Conservation (phyloP, 1,139 yeast species). For the Ogataea hybrid region DNA sequence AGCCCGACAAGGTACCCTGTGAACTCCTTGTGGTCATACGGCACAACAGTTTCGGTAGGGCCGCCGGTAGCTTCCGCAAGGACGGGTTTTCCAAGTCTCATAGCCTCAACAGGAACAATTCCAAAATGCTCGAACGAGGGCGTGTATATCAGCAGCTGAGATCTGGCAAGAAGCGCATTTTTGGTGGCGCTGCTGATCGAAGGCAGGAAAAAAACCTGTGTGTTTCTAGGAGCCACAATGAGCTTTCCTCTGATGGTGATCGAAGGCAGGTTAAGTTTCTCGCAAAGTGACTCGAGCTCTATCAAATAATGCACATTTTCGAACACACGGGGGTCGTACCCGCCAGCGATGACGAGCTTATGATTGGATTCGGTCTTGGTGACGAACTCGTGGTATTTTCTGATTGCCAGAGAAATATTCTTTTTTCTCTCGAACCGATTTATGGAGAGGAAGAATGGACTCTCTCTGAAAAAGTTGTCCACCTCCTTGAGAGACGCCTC, state of each 20-base stretch:
- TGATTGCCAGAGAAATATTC: conserved; percentile 73
- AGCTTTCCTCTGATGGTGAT: conserved; percentile 50
- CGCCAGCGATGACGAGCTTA: conserved; percentile 78
- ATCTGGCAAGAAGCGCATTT: conserved; percentile 55
- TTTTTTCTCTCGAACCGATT: conserved; percentile 90
- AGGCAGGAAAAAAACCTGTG: conserved; percentile 71
- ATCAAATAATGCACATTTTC: conserved; percentile 76
- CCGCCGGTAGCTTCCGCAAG: conserved; percentile 90
- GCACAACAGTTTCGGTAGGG: conserved; percentile 74
- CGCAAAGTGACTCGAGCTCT: conserved; percentile 55
- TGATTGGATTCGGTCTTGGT: conserved; percentile 26
- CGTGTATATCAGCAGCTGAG: conserved; percentile 74
- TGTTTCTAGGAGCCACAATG: conserved; percentile 34
- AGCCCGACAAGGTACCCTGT: conserved; percentile 78
- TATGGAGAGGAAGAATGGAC: conserved; percentile 61
- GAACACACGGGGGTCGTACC: conserved; percentile 71
- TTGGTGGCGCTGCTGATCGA: conserved; percentile 70
- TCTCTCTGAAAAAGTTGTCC: conserved; percentile 34
- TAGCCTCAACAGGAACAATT: conserved; percentile 94
- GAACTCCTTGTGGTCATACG: conserved; percentile 37
- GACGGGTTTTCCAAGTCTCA: conserved; percentile 81
- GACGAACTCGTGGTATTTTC: conserved; percentile 37
- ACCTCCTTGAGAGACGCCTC: conserved; percentile 33
- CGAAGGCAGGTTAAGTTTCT: conserved; percentile 42
- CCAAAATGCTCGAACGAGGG: conserved; percentile 96